Evolutionary conservation across 164 flowering plant genomes (phyloP), one percentile per base, ranked within the genome.

Genomic region (Warburgia ugandensis): DNA sequence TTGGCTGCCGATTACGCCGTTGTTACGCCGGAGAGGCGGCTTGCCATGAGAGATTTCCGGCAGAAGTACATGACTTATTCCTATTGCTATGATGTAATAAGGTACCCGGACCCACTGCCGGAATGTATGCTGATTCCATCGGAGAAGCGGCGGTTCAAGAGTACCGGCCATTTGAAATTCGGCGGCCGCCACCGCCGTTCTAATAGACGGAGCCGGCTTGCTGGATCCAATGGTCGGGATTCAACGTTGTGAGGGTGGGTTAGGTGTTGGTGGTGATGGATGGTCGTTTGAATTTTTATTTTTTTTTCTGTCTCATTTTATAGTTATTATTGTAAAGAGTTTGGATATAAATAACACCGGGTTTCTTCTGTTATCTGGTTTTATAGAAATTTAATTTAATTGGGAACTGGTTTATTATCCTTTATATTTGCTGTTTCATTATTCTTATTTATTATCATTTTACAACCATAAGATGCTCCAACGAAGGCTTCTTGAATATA

Each of bases 61-160:
- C 70, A 61, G 47, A 73, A 42, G 44, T 83, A 74, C 68, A 81
- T 85, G 92, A 85, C 80, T 61, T 91, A 91, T 50, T 84, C 95
- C 0, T 78, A 85, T 33, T 91, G 98, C 45, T 91, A 91, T 20
- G 98, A 91, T 52, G 48, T 53, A 0, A n/a, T 71, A 21, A 60
- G 98, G 66, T 91, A 91, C 68, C 68, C 84, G 0, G 73, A 68
- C 21, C 65, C 92, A 0, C 83, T 67, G 10, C 90, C 98, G 6
- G 98, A 87, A 58, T 91, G 98, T 49, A 88, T 79, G 11, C 43
- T 77, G 2, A 53, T 60, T 6, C 80, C 86, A 0, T 17, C 63
- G 6, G 90, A 81, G 68, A 67, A 70, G 59, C 22, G n/a, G 21
- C 40, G 76, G 71, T 87, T 87, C 58, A 77, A 73, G 69, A 83